Conservation (phyloP, 805 yeast species). For the Sporopachydermia lactativora region DNA sequence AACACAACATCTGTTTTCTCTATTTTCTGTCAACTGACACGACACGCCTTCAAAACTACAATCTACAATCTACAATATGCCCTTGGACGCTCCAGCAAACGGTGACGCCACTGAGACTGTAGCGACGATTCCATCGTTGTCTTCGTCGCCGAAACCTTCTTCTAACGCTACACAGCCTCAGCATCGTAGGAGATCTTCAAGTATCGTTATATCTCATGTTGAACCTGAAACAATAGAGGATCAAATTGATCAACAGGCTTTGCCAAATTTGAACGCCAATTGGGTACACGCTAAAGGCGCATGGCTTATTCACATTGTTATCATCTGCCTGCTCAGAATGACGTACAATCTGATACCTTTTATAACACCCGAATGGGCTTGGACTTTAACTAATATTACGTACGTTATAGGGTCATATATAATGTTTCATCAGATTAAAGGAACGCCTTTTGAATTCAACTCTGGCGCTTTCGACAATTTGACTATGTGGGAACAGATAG, state of each 20-base stretch:
- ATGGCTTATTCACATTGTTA: conserved; percentile 84
- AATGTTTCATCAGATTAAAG: conserved; percentile 94
- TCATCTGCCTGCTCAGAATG: conserved; percentile 59
- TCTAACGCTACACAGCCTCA: conserved; percentile 2
- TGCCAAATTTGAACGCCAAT: conserved; percentile 83
- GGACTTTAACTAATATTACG: conserved; percentile 88
- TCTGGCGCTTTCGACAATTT: conserved; percentile 91
- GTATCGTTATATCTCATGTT: conserved; percentile 81
- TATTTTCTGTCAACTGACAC: too few species aligned
- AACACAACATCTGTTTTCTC: too few species aligned
- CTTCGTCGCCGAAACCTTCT: background rate
- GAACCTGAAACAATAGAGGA: conserved; percentile 90
- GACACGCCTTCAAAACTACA: too few species aligned
- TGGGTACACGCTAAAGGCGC: conserved; percentile 96
- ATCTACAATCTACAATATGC: too few species aligned
- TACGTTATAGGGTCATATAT: conserved; percentile 85
- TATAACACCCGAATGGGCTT: conserved; percentile 69
- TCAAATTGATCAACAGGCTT: conserved; percentile 77
- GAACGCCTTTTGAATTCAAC: conserved; percentile 94
- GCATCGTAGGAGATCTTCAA: conserved; percentile 53
- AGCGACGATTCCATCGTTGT: too few species aligned
- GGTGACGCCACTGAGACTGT: too few species aligned
- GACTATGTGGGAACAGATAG: conserved; percentile 98
- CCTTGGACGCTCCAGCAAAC: too few species aligned
- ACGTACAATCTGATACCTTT: conserved; percentile 72